Percentiles rank a stretch among this genome's conserved stretches.
These are phyloP conservation scores for Juglanconis sp. DNA, from an alignment of 2,329 filamentous ascomycete species.

Conservation along the genomic window DNA sequence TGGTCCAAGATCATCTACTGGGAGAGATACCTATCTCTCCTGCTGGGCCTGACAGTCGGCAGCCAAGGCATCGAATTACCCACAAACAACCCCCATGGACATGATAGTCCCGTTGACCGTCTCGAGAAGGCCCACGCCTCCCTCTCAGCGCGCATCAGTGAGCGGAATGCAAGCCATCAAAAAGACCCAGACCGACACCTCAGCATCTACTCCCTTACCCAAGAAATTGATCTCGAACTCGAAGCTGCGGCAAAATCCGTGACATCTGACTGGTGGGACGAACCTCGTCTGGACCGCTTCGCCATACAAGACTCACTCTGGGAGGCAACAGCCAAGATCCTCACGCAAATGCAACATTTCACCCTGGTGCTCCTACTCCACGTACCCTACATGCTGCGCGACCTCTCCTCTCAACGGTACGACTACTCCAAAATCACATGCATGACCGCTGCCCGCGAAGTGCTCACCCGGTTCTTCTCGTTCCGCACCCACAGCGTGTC, in stretches of 20 bases:
- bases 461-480: conserved; percentile 46
- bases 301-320: conserved; percentile 22
- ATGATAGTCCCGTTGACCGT: conserved; percentile 36
- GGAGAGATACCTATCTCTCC: conserved; percentile 49
- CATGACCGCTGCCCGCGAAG: conserved; percentile 47
- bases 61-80: conserved; percentile 39
- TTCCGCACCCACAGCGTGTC: conserved; percentile 40
- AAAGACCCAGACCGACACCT: conserved; percentile 19
- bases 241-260: conserved; percentile 40
- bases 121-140: conserved; percentile 44
- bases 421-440: conserved; percentile 48
- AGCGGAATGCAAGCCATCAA: conserved; percentile 38
- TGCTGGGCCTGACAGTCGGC: conserved; percentile 47
- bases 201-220: conserved; percentile 37
- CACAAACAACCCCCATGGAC: conserved; percentile 23
- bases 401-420: conserved; percentile 34
- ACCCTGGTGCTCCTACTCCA: conserved; percentile 51
- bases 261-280: conserved; percentile 47
- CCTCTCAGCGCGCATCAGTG: conserved; percentile 42
- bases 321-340: conserved; percentile 33
- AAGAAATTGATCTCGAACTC: conserved; percentile 46
- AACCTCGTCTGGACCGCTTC: conserved; percentile 26
- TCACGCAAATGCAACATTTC: conserved; percentile 50
- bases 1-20: conserved; percentile 49
- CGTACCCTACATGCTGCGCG: conserved; percentile 51